Percentiles rank a stretch among this genome's conserved stretches.
Evolutionary conservation across 352 stramenopile species (phyloP).

Genomic region (Saprolegnia parasitica): DNA sequence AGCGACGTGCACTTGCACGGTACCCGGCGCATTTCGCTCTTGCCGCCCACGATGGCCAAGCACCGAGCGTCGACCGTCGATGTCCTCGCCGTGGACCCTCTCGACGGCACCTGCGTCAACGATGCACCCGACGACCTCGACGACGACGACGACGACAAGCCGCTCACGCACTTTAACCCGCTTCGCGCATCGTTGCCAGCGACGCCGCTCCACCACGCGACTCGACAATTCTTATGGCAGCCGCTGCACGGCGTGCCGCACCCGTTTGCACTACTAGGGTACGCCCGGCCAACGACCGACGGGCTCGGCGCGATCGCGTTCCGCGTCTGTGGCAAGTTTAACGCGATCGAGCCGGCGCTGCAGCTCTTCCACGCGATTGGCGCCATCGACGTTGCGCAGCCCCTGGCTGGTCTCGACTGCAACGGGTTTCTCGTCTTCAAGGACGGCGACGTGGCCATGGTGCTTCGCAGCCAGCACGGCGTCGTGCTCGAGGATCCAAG

Average conservation of each 20-base stretch:
- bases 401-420: slow-evolving; percentile 36
- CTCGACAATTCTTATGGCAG: slow-evolving; percentile 49
- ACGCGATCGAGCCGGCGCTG: slow-evolving; percentile 51
- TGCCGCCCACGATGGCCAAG: background rate
- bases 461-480: slow-evolving; percentile 44
- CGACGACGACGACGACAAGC: background rate
- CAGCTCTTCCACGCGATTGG: slow-evolving; percentile 68
- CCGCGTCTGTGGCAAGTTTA: slow-evolving; percentile 69
- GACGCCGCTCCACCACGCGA: slow-evolving; percentile 11
- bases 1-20: background rate
- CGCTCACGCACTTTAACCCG: slow-evolving; percentile 15
- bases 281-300: slow-evolving; percentile 31
- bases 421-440: slow-evolving; percentile 73
- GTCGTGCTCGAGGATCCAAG: background rate
- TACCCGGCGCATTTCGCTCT: background rate
- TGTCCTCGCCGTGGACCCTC: slow-evolving; percentile 10
- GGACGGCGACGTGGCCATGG: slow-evolving; percentile 78
- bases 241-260: slow-evolving; percentile 69
- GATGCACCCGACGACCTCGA: too few relatives aligned
- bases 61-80: background rate
- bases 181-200: background rate
- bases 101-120: background rate
- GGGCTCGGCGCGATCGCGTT: slow-evolving; percentile 40
- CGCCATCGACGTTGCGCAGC: slow-evolving; percentile 40
- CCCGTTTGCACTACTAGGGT: slow-evolving; percentile 65